Evolutionary conservation across 805 yeast genomes (phyloP), one percentile per base, ranked within the genome.

Genomic region (Saccharomyces cerevisiae): DNA sequence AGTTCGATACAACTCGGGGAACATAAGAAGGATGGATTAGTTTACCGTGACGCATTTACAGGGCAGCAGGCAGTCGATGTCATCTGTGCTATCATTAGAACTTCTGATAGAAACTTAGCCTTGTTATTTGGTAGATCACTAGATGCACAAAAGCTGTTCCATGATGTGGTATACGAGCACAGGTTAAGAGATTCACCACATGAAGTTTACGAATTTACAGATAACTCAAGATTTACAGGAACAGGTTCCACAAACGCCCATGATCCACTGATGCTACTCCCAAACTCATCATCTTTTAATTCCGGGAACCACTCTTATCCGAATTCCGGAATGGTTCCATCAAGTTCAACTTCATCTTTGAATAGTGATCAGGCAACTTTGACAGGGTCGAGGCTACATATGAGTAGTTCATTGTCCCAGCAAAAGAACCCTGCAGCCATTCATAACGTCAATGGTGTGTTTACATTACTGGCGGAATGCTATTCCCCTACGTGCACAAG

Each of bases 401-500:
- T 36, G 43, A 36, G 22, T 36, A 6, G 43, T 17, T 36, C 43
- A 17, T 6, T 36, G 17, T 36, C 43, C 2, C 43, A 36, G 6
- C 43, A 36, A 17, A 36, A 57, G 17, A 58, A 59, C 28, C 61
- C 63, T 17, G 65, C 65, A 24, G 59, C 62, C 27, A 60, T 63
- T 46, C 71, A 64, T 52, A 61, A 55, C 3, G 90, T 89, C 10
- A 88, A 88, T 69, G 99, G 99, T 61, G 96, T 94, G 3, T 94
- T 92, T 65, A 92, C 97, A 0, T 74, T 92, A 47, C 75, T 94
- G 57, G 88, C 97, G 0, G 96, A 91, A 65, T 94, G 99, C 72
- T 94, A 94, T 66, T 90, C 97, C 0, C 96, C 99, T 32, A 94
- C 99, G 0, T 94, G 99, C 72, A 84, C 96, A 4, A 76, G 95